A percentile compares a stretch with the other conserved stretches of the same genome.
Conservation (phyloP, 257 asterid genomes). For the Jacaranda copaia region DNA sequence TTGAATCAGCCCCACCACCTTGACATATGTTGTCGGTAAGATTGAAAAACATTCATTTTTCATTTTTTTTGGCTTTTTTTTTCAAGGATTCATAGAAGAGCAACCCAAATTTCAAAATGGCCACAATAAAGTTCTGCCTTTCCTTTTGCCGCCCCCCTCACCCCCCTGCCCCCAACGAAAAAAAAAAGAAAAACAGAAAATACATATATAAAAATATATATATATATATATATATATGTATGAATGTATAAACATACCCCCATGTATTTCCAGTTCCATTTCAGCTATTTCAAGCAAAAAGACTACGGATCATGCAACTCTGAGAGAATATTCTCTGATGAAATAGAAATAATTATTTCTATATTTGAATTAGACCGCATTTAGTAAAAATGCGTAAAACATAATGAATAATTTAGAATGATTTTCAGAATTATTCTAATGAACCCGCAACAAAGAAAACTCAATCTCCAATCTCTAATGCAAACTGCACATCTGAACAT, state of each 20-base stretch:
- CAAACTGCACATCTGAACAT: background rate
- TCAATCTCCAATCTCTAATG: background rate
- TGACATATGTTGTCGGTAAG: slow-evolving; percentile 45
- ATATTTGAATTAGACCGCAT: background rate
- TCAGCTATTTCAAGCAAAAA: slow-evolving; percentile 17
- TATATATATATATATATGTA: background rate
- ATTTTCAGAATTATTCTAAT: background rate
- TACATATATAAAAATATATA: too few species aligned
- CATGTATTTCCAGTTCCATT: slow-evolving; percentile 26
- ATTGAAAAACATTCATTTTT: slow-evolving; percentile 26
- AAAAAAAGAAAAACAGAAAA: too few species aligned
- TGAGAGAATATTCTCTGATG: background rate
- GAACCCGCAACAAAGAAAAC: slow-evolving; percentile 3
- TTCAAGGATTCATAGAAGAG: background rate
- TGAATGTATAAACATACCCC: background rate
- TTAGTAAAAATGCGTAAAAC: background rate
- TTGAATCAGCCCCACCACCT: slow-evolving; percentile 38
- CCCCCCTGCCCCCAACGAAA: too few species aligned
- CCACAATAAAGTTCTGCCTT: background rate
- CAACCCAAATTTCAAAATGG: background rate
- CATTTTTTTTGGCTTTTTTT: background rate
- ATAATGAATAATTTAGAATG: background rate
- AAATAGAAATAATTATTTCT: background rate
- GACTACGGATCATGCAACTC: background rate
- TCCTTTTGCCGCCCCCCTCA: background rate